Evolutionary conservation across 1,284 basidiomycete species (phyloP).

Genomic region (Sanghuangporus sanghuang): DNA sequence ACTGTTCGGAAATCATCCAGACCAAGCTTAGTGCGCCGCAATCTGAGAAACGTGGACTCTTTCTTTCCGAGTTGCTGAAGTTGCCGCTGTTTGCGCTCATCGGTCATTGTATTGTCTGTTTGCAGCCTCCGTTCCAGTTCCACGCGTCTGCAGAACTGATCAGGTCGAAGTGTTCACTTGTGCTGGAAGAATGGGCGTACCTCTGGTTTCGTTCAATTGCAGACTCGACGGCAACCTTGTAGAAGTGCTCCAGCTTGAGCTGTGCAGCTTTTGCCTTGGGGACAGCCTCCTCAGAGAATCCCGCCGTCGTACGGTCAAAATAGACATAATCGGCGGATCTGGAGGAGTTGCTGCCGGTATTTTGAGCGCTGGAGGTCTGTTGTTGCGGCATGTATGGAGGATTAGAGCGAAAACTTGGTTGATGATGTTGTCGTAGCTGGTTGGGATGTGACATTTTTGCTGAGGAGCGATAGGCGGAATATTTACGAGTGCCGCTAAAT

Average conservation of each 20-base stretch:
- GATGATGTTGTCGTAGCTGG: constrained; percentile 14
- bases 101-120: constrained; percentile 64
- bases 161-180: constrained; percentile 15
- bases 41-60: constrained; percentile 87
- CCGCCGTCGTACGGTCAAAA: constrained; percentile 84
- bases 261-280: constrained; percentile 94
- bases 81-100: constrained; percentile 87
- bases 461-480: not conserved
- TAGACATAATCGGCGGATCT: constrained; percentile 84
- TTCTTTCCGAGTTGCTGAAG: constrained; percentile 87
- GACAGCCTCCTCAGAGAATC: constrained; percentile 84
- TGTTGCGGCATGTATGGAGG: constrained; percentile 21
- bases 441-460: constrained; percentile 16
- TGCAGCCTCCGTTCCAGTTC: constrained; percentile 89
- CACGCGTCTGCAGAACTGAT: constrained; percentile 60
- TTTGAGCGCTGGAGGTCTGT: constrained; percentile 21
- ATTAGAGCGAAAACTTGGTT: constrained; percentile 10
- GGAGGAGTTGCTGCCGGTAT: constrained; percentile 19
- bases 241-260: constrained; percentile 95
- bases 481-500: constrained; percentile 1
- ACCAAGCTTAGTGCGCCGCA: constrained; percentile 90
- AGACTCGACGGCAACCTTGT: constrained; percentile 90
- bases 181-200: constrained; percentile 27
- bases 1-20: constrained; percentile 93
- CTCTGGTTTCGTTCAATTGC: constrained; percentile 75